Base-by-base conservation (phyloP, 1,284 basidiomycete species). In the Chiua sp. region DNA sequence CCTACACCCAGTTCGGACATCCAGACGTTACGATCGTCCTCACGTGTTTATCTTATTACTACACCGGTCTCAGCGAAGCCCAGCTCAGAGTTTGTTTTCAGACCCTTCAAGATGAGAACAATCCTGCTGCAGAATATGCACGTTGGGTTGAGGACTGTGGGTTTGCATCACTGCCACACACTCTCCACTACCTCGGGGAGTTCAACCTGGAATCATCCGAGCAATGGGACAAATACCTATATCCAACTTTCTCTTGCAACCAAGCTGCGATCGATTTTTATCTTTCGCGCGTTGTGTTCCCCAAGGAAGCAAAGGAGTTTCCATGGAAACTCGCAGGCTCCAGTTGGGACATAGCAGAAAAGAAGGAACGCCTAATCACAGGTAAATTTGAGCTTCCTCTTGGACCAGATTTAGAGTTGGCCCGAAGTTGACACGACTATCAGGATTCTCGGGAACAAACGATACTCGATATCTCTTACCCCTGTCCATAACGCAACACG, bases 261-360 rank as follows among this genome's bases (percentile, higher is more conserved):
- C 71, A 76, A 44, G 72, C 71, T 0, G 72, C 76, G 7, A 65
- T 84, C 37, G 72, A 85, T 58, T 85, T 85, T 65, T 85, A 75
- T 64, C 71, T 85, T 16, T 74, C 78, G 0, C 69, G 30, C 13
- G 51, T 63, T 0, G 61, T 63, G 12, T 62, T 62, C 18, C 60
- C 61, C 4, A 59, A 18, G 2, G 61, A 59, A 50, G 80, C 79
- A 0, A 80, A 80, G 53, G 77, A 82, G 42, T 85, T 82, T 56
- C 75, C 73, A 0, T 60, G 68, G 28, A 84, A 82, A 63, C 67
- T 85, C 4, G 65, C 76, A 2, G 78, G 80, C 6, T 82, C 79
- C 16, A 77, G 77, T 0, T 85, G 83, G 82, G 83, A 85, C 70
- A 67, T 85, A 28, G 80, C 78, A 0, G 77, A 78, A 53, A 54